These are phyloP conservation scores for Pichia gijzeniarum DNA, from an alignment of 805 yeast species.

Conservation along the genomic window DNA sequence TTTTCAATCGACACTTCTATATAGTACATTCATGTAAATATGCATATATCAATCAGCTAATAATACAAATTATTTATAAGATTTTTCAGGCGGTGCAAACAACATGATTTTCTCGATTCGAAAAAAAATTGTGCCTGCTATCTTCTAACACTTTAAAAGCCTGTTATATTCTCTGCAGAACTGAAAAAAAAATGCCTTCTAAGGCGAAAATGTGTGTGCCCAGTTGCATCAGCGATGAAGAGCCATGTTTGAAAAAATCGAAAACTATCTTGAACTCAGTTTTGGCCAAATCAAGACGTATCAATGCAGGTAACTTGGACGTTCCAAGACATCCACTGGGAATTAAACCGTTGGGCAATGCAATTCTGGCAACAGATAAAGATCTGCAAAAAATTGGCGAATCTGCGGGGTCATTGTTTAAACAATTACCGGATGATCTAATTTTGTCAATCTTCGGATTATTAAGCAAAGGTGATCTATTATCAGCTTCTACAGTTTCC, in stretches of 20 bases:
- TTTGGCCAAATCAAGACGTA: conserved; percentile 10
- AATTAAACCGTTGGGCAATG: conserved; percentile 72
- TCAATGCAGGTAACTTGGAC: conserved; percentile 20
- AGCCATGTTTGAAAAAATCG: background rate
- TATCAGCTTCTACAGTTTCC: conserved; percentile 51
- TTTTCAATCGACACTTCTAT: background rate
- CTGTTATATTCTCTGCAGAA: too few relatives aligned
- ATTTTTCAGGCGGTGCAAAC: conserved; percentile 3
- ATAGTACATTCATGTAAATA: conserved; percentile 5
- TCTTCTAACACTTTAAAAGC: too few relatives aligned
- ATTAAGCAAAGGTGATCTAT: conserved; percentile 43
- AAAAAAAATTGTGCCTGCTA: too few relatives aligned
- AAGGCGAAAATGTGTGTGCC: too few relatives aligned
- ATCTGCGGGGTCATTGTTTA: conserved; percentile 48
- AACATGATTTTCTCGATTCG: background rate
- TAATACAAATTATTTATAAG: background rate
- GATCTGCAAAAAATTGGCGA: conserved; percentile 18
- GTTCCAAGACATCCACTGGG: conserved; percentile 59
- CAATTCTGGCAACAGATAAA: conserved; percentile 19
- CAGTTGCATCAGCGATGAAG: too few relatives aligned
- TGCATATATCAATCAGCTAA: background rate
- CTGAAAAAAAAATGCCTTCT: too few relatives aligned
- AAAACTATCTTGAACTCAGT: background rate
- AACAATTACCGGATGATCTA: conserved; percentile 55
- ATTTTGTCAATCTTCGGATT: conserved; percentile 46